Conservation (phyloP, 2,329 filamentous ascomycete species). For the Trichoderma semiorbis region DNA sequence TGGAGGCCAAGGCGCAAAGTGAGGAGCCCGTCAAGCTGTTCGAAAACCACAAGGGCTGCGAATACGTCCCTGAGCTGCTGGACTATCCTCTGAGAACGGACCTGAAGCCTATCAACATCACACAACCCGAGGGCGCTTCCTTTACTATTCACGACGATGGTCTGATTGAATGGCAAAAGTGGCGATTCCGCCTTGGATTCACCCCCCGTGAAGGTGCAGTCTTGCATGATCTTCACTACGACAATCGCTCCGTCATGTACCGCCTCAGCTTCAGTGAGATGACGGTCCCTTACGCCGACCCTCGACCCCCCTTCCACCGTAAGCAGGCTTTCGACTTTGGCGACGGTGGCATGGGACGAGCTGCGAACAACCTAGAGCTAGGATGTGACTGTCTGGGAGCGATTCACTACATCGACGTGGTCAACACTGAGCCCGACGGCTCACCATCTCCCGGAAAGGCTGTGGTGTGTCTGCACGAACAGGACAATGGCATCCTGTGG, state of each 20-base stretch:
- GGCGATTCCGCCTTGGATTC: conserved; percentile 66
- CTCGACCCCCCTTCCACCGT: conserved; percentile 60
- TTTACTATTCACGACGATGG: conserved; percentile 54
- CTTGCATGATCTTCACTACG: conserved; percentile 66
- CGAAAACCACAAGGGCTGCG: conserved; percentile 37
- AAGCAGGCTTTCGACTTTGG: conserved; percentile 73
- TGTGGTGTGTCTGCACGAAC: conserved; percentile 66
- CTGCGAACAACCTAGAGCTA: conserved; percentile 64
- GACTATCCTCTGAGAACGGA: conserved; percentile 45
- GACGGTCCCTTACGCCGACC: conserved; percentile 66
- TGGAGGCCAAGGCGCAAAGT: conserved; percentile 35
- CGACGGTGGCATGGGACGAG: conserved; percentile 63
- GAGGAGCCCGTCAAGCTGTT: conserved; percentile 46
- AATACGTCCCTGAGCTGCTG: conserved; percentile 52
- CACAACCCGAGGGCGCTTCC: conserved; percentile 65
- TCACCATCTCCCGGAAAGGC: conserved; percentile 50
- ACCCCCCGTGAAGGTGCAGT: conserved; percentile 68
- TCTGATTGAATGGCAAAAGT: conserved; percentile 61
- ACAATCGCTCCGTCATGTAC: conserved; percentile 62
- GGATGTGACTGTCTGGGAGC: conserved; percentile 69
- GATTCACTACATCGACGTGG: conserved; percentile 61
- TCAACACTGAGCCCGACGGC: conserved; percentile 52
- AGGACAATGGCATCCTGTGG: conserved; percentile 68
- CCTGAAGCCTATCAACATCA: conserved; percentile 67
- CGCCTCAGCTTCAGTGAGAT: conserved; percentile 67